These are phyloP conservation scores for Yarrowia yakushimensis DNA, from an alignment of 805 yeast species.

Conservation along the genomic window DNA sequence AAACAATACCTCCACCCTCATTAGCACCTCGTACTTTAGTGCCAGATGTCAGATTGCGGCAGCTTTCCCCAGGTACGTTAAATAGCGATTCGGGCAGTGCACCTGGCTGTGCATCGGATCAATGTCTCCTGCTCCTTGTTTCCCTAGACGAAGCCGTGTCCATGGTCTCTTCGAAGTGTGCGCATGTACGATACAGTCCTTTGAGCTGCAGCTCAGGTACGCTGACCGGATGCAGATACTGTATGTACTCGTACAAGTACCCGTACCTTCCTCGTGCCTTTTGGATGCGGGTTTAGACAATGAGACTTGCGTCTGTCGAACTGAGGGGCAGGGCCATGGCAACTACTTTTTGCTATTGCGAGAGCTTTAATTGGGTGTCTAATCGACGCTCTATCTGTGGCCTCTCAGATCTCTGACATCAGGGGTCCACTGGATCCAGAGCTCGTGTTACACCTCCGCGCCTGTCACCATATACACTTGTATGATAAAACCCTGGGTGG, in stretches of 20 bases:
- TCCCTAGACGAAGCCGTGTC: neutral
- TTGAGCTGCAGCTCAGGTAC: neutral
- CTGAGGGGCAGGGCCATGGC: neutral
- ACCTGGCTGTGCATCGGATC: neutral
- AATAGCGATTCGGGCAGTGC: neutral
- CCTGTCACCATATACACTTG: too few species aligned
- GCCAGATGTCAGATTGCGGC: neutral
- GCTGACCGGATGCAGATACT: neutral
- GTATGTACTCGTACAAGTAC: too few species aligned
- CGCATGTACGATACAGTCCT: neutral
- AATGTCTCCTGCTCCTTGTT: neutral
- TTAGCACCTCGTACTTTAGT: conserved; percentile 5
- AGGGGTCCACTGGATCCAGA: neutral
- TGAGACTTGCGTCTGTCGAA: too few species aligned
- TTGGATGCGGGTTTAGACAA: neutral
- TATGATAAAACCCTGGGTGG: too few species aligned
- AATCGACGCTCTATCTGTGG: conserved; percentile 4
- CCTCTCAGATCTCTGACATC: neutral
- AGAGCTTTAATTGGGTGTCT: neutral
- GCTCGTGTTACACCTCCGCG: too few species aligned
- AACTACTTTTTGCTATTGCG: neutral
- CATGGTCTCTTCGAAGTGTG: neutral
- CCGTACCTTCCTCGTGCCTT: neutral
- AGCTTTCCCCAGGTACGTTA: neutral
- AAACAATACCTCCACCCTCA: neutral